phyloP scores from a whole-genome alignment of 2,329 filamentous ascomycete species.

The Penicillium sp. region DNA sequence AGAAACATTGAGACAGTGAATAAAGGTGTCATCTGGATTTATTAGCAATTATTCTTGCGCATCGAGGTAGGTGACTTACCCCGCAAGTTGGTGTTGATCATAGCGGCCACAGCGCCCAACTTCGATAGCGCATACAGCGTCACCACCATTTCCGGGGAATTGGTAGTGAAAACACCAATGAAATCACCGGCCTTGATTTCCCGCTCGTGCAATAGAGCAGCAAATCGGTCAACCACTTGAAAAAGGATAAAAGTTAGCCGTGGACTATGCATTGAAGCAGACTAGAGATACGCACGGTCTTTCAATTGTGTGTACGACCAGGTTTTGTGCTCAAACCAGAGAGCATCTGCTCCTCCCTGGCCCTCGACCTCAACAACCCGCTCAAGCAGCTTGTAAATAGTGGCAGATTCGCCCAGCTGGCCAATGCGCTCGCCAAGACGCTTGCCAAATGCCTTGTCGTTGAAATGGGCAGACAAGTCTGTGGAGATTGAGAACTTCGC shows the following conservation, averaged over 20 bases:
- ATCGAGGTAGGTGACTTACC: constrained; percentile 29
- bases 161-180: constrained; percentile 50
- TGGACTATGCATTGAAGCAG: not conserved
- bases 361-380: constrained; percentile 41
- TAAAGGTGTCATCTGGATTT: constrained; percentile 43
- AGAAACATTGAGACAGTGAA: constrained; percentile 47
- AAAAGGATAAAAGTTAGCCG: not conserved
- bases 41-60: not conserved
- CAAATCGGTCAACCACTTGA: constrained; percentile 47
- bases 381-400: constrained; percentile 46
- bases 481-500: constrained; percentile 44
- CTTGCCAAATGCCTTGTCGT: constrained; percentile 35
- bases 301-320: constrained; percentile 51
- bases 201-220: constrained; percentile 41
- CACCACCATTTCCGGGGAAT: constrained; percentile 52
- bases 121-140: constrained; percentile 47
- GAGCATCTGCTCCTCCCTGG: constrained; percentile 39
- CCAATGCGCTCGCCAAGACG: constrained; percentile 38
- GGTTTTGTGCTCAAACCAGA: constrained; percentile 52
- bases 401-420: constrained; percentile 40
- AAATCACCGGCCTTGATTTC: constrained; percentile 42
- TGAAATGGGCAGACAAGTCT: constrained; percentile 38
- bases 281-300: constrained; percentile 34
- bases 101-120: constrained; percentile 45
- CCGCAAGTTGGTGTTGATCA: constrained; percentile 50